These are phyloP conservation scores for Beta vulgaris DNA, from an alignment of 148 eudicot genomes.

Conservation along the genomic window DNA sequence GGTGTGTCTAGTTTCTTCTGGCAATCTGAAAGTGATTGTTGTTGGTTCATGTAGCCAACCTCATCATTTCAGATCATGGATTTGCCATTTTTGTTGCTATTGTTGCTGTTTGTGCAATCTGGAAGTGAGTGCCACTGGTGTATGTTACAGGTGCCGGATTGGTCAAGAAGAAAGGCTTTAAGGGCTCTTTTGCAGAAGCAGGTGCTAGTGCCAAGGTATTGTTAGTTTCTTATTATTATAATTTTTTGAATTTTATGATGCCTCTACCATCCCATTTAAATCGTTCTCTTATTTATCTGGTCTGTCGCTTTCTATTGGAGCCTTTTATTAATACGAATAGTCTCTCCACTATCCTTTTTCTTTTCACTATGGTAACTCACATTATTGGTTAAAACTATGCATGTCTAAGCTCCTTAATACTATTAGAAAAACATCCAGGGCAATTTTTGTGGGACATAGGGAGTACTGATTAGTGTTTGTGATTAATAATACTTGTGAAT, in stretches of 20 bases:
- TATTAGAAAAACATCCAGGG: neutral
- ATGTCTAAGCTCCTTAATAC: no score
- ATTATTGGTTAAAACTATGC: neutral
- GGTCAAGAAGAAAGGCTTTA: conserved; percentile 72
- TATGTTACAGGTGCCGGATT: conserved; percentile 67
- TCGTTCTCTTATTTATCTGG: neutral
- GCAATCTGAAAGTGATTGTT: neutral
- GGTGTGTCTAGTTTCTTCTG: neutral
- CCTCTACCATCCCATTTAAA: neutral
- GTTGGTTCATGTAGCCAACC: no score
- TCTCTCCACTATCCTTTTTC: neutral
- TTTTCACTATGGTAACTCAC: neutral
- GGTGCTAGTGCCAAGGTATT: conserved; percentile 79
- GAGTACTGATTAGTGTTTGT: neutral
- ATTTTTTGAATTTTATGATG: neutral
- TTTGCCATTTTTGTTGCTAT: no score
- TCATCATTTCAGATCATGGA: no score
- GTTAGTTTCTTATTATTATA: neutral
- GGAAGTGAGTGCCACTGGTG: conserved; percentile 2
- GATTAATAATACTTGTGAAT: neutral
- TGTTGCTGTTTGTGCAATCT: conserved; percentile 7
- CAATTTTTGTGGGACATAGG: neutral
- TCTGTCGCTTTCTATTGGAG: no score
- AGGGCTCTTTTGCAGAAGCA: conserved; percentile 83
- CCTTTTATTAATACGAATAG: neutral